phyloP scores from a whole-genome alignment of 805 yeast genomes.

The Metschnikowia baotianmanensis region DNA sequence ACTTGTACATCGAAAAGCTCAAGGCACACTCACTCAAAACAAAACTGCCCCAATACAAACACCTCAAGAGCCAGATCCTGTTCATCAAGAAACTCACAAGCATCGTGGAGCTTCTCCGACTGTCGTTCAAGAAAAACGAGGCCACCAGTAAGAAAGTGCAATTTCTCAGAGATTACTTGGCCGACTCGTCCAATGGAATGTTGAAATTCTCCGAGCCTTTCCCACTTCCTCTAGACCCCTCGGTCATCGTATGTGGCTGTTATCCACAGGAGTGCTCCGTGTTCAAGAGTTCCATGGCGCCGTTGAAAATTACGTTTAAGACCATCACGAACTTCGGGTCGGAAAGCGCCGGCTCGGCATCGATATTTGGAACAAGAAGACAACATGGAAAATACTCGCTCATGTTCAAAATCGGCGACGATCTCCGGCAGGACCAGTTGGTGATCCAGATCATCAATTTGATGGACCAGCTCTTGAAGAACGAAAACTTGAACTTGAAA shows the following conservation, averaged over 20 bases:
- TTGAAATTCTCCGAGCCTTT: slow-evolving; percentile 52
- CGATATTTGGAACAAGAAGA: slow-evolving; percentile 33
- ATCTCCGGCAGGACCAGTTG: slow-evolving; percentile 91
- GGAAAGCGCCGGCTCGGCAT: slow-evolving; percentile 22
- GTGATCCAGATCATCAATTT: slow-evolving; percentile 90
- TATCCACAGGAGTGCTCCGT: slow-evolving; percentile 79
- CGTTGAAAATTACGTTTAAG: slow-evolving; percentile 76
- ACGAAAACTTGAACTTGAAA: slow-evolving; percentile 85
- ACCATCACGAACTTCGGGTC: slow-evolving; percentile 37
- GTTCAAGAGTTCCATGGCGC: slow-evolving; percentile 88
- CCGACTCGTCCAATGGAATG: slow-evolving; percentile 44
- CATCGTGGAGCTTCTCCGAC: slow-evolving; percentile 62
- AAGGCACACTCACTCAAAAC: slow-evolving; percentile 27
- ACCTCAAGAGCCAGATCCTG: slow-evolving; percentile 60
- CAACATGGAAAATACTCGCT: slow-evolving; percentile 58
- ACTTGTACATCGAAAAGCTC: slow-evolving; percentile 40
- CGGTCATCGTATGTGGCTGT: slow-evolving; percentile 68
- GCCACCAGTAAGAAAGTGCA: slow-evolving; percentile 76
- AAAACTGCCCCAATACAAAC: slow-evolving; percentile 34
- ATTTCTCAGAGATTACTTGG: slow-evolving; percentile 54
- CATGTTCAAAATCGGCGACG: slow-evolving; percentile 96
- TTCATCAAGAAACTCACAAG: slow-evolving; percentile 64
- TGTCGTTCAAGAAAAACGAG: slow-evolving; percentile 56
- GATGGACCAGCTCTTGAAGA: slow-evolving; percentile 84
- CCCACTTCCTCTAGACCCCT: slow-evolving; percentile 81